Evolutionary conservation across 2,329 filamentous ascomycete genomes (phyloP).

Genomic region (Diatrype stigma): DNA sequence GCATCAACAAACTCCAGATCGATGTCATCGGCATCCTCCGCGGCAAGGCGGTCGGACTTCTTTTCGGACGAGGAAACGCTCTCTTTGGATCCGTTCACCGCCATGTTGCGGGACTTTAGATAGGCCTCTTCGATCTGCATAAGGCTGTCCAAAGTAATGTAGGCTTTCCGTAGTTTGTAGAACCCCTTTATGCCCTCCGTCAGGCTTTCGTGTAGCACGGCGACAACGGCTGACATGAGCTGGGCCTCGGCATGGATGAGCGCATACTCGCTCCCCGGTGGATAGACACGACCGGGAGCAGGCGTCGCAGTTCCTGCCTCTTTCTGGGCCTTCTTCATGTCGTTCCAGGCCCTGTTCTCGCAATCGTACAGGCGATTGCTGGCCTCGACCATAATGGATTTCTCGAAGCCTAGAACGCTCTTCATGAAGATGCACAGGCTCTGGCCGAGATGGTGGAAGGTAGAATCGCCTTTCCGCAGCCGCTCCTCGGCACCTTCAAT

Average conservation of each 20-base stretch:
- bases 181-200: slow-evolving; percentile 90
- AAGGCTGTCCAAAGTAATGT: slow-evolving; percentile 74
- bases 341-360: slow-evolving; percentile 70
- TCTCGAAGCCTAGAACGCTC: slow-evolving; percentile 86
- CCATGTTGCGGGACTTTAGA: slow-evolving; percentile 31
- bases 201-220: slow-evolving; percentile 85
- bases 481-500: slow-evolving; percentile 76
- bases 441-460: slow-evolving; percentile 83
- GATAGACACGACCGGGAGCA: slow-evolving; percentile 57
- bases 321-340: slow-evolving; percentile 71
- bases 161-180: slow-evolving; percentile 88
- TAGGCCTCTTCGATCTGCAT: slow-evolving; percentile 66
- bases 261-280: slow-evolving; percentile 80
- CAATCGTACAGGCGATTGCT: slow-evolving; percentile 67
- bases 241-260: slow-evolving; percentile 81
- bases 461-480: slow-evolving; percentile 67
- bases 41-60: slow-evolving; percentile 15
- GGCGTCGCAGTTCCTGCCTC: slow-evolving; percentile 35
- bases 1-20: slow-evolving; percentile 55
- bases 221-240: slow-evolving; percentile 84
- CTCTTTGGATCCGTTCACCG: slow-evolving; percentile 14
- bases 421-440: slow-evolving; percentile 81
- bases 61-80: slow-evolving; percentile 14
- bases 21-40: slow-evolving; percentile 33
- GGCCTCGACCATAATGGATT: slow-evolving; percentile 83